Base-by-base conservation (phyloP, 805 yeast genomes). In the Suhomyces kilbournensis region DNA sequence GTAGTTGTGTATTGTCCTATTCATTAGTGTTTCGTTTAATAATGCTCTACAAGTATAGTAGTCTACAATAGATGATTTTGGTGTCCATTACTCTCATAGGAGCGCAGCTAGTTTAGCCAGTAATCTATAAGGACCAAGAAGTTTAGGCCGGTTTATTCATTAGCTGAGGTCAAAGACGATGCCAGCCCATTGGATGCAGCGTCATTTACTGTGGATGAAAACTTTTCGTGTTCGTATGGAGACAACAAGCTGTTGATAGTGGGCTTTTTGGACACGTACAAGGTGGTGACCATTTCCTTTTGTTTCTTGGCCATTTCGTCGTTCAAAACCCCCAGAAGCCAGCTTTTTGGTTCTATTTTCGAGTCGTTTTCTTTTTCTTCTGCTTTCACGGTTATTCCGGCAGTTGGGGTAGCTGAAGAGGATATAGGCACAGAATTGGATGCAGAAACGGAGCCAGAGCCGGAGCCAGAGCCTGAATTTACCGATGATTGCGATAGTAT, bases 231-330 rank as follows among this genome's bases (percentile, higher is more conserved):
- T 25, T 57, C 58, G 39, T 57, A 54, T 8, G 71, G 72, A 4
- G 72, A 67, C 47, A 70, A 54, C 46, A 70, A 58, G 55, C 64
- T 65, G 48, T 66, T 60, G 26, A 70, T 69, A 3, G 71, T 64
- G 10, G 72, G 71, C 46, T 64, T 68, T 47, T 66, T 68, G 34
- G 58, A 54, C 17, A 50, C 35, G 34, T 35, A 48, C 38, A 15
- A 10, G 45, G n/a, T 49, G 25, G 55, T 44, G 26, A 47, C 54
- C n/a, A 23, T 2, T 9, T 30, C 40, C 26, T 19, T 14, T 19
- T 19, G 38, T 32, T 26, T 30, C 25, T 54, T 44, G 4, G 39
- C 26, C 8, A 48, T 47, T 10, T 60, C 65, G 7, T 63, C 65
- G 47, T 68, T 68, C 19, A 68, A 53, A 3, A 68, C 70, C 1